Percentiles rank a stretch among this genome's conserved stretches.
These are phyloP conservation scores for Penicillium sclerotigenum DNA, from an alignment of 2,329 filamentous ascomycete species.

Conservation along the genomic window DNA sequence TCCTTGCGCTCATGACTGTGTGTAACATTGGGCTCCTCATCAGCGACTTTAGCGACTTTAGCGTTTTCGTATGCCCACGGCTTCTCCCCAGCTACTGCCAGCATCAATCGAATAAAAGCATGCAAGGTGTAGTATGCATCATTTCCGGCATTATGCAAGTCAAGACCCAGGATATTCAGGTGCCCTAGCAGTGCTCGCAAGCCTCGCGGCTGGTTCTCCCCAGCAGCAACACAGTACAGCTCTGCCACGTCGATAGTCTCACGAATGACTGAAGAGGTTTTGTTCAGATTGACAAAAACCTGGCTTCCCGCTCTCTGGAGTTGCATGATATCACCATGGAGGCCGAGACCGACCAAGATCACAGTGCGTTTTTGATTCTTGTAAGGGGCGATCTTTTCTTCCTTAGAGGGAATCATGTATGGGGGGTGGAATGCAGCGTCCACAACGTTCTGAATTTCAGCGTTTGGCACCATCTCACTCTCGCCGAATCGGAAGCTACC, in stretches of 20 bases:
- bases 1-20: background rate
- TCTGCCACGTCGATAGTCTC: slow-evolving; percentile 70
- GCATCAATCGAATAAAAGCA: slow-evolving; percentile 61
- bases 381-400: slow-evolving; percentile 7
- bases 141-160: slow-evolving; percentile 84
- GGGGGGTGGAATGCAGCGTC: slow-evolving; percentile 57
- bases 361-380: slow-evolving; percentile 52
- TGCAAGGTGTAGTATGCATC: slow-evolving; percentile 78
- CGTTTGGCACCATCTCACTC: slow-evolving; percentile 54
- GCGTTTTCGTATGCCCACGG: background rate
- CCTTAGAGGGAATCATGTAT: slow-evolving; percentile 26
- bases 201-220: slow-evolving; percentile 52
- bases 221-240: slow-evolving; percentile 64
- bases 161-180: slow-evolving; percentile 60
- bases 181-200: slow-evolving; percentile 62
- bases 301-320: slow-evolving; percentile 65
- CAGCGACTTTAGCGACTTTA: background rate
- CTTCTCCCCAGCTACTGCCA: slow-evolving; percentile 5
- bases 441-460: slow-evolving; percentile 47
- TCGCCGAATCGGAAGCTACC: slow-evolving; percentile 69
- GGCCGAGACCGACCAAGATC: slow-evolving; percentile 76
- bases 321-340: slow-evolving; percentile 65
- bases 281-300: slow-evolving; percentile 19
- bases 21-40: background rate
- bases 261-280: slow-evolving; percentile 46